These are phyloP conservation scores for Williopsis jadinii DNA, from an alignment of 1,139 yeast species.

Conservation along the genomic window DNA sequence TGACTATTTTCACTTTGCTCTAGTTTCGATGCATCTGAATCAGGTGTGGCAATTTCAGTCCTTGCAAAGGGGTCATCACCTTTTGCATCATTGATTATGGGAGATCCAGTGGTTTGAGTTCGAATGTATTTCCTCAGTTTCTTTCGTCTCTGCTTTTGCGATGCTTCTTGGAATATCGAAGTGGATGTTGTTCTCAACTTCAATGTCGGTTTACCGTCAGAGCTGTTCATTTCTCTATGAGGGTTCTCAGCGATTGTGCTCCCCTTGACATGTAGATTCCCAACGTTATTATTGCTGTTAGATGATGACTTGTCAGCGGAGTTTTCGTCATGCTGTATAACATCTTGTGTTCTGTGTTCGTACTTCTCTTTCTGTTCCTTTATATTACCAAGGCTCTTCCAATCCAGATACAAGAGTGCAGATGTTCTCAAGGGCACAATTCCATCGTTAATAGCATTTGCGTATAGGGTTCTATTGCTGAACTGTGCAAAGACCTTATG, in stretches of 20 bases:
- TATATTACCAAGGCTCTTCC: conserved; percentile 53
- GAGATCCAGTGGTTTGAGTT: conserved; percentile 22
- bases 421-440: conserved; percentile 91
- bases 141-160: conserved; percentile 15
- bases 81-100: neutral
- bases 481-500: conserved; percentile 42
- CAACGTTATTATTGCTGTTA: conserved; percentile 14
- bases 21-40: neutral
- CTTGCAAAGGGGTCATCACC: too few relatives aligned
- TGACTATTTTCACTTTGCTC: neutral
- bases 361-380: conserved; percentile 28
- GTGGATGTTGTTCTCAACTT: neutral
- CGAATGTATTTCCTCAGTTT: conserved; percentile 25
- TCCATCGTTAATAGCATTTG: conserved; percentile 56
- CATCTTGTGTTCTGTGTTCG: conserved; percentile 5
- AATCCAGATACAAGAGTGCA: conserved; percentile 66
- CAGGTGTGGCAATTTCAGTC: neutral
- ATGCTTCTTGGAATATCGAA: conserved; percentile 1
- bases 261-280: neutral
- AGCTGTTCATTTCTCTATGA: neutral
- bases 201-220: neutral
- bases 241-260: neutral
- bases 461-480: conserved; percentile 35
- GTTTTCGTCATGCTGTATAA: conserved; percentile 5
- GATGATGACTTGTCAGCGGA: conserved; percentile 8